Evolutionary conservation across 106 monocot genomes (phyloP).

Genomic region (Apostasia ramifera): DNA sequence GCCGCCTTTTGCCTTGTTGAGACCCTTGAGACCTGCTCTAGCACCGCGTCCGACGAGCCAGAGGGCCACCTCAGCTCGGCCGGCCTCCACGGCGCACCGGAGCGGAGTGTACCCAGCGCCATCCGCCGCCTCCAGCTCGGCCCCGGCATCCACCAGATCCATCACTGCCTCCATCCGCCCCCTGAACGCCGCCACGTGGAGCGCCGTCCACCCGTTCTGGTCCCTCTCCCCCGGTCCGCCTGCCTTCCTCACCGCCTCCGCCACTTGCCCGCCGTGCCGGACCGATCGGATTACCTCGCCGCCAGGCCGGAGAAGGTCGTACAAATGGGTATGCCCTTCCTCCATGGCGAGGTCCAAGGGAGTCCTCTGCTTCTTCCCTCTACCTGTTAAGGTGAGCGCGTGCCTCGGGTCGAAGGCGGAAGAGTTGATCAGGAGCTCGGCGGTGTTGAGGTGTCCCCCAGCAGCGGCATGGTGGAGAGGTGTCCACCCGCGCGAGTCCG

Average conservation of each 20-base stretch:
- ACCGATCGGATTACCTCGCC: not conserved
- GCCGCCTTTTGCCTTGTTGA: not conserved
- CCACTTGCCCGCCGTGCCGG: not conserved
- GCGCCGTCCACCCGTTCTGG: constrained; percentile 32
- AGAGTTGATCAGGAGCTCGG: constrained; percentile 4
- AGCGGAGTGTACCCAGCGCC: constrained; percentile 32
- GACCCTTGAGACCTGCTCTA: constrained; percentile 16
- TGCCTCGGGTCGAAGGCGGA: constrained; percentile 10
- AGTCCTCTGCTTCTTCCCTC: not conserved
- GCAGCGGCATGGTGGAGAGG: constrained; percentile 31
- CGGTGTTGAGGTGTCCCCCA: constrained; percentile 4
- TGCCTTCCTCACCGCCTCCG: constrained; percentile 2
- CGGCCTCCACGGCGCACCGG: constrained; percentile 22
- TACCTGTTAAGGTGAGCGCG: constrained; percentile 11
- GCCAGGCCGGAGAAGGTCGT: constrained; percentile 11
- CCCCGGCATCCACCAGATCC: not conserved
- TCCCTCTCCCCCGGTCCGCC: constrained; percentile 8
- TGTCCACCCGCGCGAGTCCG: constrained; percentile 29
- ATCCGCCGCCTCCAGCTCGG: constrained; percentile 19
- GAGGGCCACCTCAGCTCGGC: constrained; percentile 20
- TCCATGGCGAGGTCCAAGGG: constrained; percentile 30
- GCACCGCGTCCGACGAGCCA: constrained; percentile 19
- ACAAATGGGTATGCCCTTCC: constrained; percentile 6
- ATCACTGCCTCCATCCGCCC: constrained; percentile 15
- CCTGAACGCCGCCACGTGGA: constrained; percentile 26